phyloP scores from a whole-genome alignment of 495 filamentous ascomycete species.

The Evernia prunastri region DNA sequence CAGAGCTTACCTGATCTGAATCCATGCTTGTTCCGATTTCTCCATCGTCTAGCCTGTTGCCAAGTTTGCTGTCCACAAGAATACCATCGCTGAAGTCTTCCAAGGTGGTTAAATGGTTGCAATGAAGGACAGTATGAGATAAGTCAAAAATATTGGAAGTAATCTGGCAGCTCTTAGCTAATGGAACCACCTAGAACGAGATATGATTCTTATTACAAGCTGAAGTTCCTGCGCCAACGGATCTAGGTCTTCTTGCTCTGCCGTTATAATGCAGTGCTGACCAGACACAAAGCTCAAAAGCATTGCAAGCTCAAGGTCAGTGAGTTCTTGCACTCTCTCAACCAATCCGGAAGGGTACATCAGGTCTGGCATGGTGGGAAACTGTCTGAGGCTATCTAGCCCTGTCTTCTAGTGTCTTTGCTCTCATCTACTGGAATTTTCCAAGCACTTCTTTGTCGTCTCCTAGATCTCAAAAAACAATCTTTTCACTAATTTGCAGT shows the following conservation, averaged over 20 bases:
- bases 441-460: neutral
- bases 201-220: slow-evolving; percentile 43
- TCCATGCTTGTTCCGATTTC: neutral
- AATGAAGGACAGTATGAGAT: slow-evolving; percentile 59
- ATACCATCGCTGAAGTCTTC: slow-evolving; percentile 73
- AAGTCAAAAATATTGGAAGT: slow-evolving; percentile 66
- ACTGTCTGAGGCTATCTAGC: neutral
- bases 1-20: slow-evolving; percentile 13
- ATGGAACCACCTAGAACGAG: neutral
- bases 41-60: neutral
- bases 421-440: too few species aligned
- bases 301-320: slow-evolving; percentile 82
- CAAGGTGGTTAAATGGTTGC: slow-evolving; percentile 61
- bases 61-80: slow-evolving; percentile 36
- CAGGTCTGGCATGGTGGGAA: neutral
- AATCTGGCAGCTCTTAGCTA: slow-evolving; percentile 42
- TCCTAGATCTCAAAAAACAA: neutral
- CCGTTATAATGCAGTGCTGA: slow-evolving; percentile 84
- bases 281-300: slow-evolving; percentile 70
- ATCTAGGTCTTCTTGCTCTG: slow-evolving; percentile 53
- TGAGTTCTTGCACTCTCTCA: slow-evolving; percentile 63
- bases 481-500: neutral
- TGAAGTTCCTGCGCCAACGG: slow-evolving; percentile 64
- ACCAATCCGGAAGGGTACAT: slow-evolving; percentile 59
- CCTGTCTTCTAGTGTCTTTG: neutral